A percentile compares a stretch with the other conserved stretches of the same genome.
These are phyloP conservation scores for Sarocladium strictum DNA, from an alignment of 2,329 filamentous ascomycete genomes.

Conservation along the genomic window DNA sequence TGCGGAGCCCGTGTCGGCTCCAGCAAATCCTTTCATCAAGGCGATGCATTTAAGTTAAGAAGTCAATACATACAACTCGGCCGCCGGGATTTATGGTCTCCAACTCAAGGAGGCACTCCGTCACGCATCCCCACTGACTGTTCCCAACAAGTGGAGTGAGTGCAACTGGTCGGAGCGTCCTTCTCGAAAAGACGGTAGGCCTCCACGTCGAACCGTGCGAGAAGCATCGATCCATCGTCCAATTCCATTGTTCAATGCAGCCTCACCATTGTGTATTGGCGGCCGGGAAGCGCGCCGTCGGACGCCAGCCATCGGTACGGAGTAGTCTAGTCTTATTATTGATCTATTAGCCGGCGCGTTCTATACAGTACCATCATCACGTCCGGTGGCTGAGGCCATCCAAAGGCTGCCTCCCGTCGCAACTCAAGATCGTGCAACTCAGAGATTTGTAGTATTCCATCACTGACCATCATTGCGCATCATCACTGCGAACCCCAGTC, in stretches of 20 bases:
- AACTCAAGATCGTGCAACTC: not conserved
- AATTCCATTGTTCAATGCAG: slow-evolving; percentile 3
- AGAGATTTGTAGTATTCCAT: too few relatives aligned
- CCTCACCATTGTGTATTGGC: not conserved
- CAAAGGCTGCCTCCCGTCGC: not conserved
- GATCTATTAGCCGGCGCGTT: not conserved
- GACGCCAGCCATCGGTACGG: slow-evolving; percentile 4
- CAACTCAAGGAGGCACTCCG: not conserved
- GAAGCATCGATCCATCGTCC: not conserved
- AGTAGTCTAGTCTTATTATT: too few relatives aligned
- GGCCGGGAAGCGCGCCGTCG: slow-evolving; percentile 5
- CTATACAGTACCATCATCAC: not conserved
- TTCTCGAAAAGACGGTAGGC: slow-evolving; percentile 3
- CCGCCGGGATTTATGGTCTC: not conserved
- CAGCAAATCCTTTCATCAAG: too few relatives aligned
- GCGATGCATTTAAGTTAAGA: too few relatives aligned
- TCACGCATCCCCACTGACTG: not conserved
- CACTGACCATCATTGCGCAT: too few relatives aligned
- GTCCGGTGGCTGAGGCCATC: not conserved
- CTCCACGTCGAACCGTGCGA: not conserved
- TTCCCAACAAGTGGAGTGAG: not conserved
- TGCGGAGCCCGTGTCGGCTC: too few relatives aligned
- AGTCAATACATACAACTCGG: too few relatives aligned
- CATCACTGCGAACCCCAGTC: too few relatives aligned
- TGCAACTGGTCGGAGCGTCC: slow-evolving; percentile 7